Conservation (phyloP, 2,329 filamentous ascomycete genomes). For the Penicillium sp. region DNA sequence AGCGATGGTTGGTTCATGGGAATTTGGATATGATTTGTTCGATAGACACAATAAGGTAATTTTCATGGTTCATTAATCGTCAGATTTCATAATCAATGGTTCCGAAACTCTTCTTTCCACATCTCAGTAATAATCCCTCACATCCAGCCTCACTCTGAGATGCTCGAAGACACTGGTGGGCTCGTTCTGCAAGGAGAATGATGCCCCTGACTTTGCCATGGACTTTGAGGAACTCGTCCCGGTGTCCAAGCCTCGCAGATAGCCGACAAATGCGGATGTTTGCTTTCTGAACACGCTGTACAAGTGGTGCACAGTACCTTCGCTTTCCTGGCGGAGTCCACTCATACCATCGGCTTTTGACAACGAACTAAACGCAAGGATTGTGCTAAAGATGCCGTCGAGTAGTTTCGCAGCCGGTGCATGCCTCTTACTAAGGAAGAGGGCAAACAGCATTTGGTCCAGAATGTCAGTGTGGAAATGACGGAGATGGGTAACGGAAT, state of each 20-base stretch:
- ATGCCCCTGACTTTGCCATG: slow-evolving; percentile 27
- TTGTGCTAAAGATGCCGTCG: slow-evolving; percentile 73
- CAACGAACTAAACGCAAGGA: slow-evolving; percentile 69
- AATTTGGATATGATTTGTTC: neutral
- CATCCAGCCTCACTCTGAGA: slow-evolving; percentile 71
- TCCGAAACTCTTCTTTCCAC: neutral
- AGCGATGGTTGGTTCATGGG: neutral
- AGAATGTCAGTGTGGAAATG: slow-evolving; percentile 73
- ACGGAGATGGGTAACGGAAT: slow-evolving; percentile 69
- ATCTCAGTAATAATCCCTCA: slow-evolving; percentile 67
- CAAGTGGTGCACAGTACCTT: slow-evolving; percentile 53
- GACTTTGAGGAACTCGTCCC: slow-evolving; percentile 57
- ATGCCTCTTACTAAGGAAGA: slow-evolving; percentile 77
- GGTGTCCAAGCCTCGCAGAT: slow-evolving; percentile 71
- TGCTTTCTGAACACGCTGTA: slow-evolving; percentile 73
- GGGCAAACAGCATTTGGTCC: slow-evolving; percentile 73
- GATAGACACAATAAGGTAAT: neutral
- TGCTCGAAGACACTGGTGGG: slow-evolving; percentile 68
- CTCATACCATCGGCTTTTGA: slow-evolving; percentile 43
- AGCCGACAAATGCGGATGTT: slow-evolving; percentile 70
- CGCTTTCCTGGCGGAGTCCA: slow-evolving; percentile 43
- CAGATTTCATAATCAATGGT: neutral
- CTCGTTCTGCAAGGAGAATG: slow-evolving; percentile 37
- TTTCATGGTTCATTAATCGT: slow-evolving; percentile 15
- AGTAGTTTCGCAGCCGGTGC: slow-evolving; percentile 72